Percentiles rank a stretch among this genome's conserved stretches.
Conservation (phyloP, 306 rosid genomes). For the Parietaria judaica region DNA sequence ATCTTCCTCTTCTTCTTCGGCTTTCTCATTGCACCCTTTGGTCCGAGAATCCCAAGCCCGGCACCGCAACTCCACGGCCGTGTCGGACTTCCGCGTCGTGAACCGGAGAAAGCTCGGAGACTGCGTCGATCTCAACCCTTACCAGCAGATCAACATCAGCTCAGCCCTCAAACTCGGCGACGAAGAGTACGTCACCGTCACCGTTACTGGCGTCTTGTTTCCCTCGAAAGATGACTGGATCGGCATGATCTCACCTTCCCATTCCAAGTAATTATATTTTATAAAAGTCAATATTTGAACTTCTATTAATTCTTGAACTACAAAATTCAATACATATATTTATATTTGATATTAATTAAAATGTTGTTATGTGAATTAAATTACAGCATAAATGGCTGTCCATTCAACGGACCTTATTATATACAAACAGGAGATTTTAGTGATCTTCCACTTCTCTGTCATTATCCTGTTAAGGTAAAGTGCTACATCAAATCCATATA, state of each 20-base stretch:
- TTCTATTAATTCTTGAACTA: too few relatives aligned
- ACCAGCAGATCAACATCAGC: conserved; percentile 23
- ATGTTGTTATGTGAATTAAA: not conserved
- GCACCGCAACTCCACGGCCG: conserved; percentile 51
- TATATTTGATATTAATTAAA: not conserved
- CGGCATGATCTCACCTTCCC: conserved; percentile 80
- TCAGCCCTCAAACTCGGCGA: conserved; percentile 33
- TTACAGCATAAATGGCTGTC: conserved; percentile 46
- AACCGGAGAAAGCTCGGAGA: conserved; percentile 39
- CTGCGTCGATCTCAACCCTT: conserved; percentile 31
- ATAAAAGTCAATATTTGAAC: not conserved
- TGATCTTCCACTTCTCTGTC: conserved; percentile 85
- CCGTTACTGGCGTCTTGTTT: conserved; percentile 37
- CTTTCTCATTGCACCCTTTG: conserved; percentile 24
- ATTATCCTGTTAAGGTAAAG: conserved; percentile 90
- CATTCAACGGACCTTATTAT: conserved; percentile 19
- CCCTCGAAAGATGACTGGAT: conserved; percentile 57
- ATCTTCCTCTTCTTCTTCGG: conserved; percentile 11
- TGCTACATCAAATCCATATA: not conserved
- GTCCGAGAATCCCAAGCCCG: conserved; percentile 21
- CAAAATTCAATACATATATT: not conserved
- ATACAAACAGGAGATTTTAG: conserved; percentile 65
- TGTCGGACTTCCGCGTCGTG: conserved; percentile 54
- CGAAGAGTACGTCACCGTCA: conserved; percentile 47
- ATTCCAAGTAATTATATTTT: conserved; percentile 38